Percentiles rank a stretch among this genome's conserved stretches.
These are phyloP conservation scores for Haberlea rhodopensis DNA, from an alignment of 257 asterid species.

Conservation along the genomic window DNA sequence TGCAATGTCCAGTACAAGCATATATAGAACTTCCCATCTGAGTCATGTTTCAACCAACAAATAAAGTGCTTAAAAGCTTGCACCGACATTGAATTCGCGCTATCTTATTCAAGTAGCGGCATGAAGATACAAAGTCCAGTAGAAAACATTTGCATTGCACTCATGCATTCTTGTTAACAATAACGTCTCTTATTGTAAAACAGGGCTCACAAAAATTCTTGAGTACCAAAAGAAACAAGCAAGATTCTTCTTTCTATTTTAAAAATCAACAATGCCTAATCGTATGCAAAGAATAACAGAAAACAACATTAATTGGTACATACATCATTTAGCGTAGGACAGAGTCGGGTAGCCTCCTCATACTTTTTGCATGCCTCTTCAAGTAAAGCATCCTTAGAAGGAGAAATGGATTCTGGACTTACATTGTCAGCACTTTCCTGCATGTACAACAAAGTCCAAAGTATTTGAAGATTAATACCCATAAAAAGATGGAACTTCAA, in stretches of 20 bases:
- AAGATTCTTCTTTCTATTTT: constrained; percentile 18
- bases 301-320: constrained; percentile 28
- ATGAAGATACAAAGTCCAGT: constrained; percentile 8
- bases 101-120: neutral
- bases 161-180: constrained; percentile 10
- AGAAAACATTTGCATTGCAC: constrained; percentile 14
- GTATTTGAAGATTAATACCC: constrained; percentile 13
- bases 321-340: constrained; percentile 97
- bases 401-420: constrained; percentile 75
- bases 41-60: constrained; percentile 15
- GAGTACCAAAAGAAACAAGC: constrained; percentile 24
- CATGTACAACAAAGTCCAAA: constrained; percentile 30
- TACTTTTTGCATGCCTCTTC: constrained; percentile 97
- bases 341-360: constrained; percentile 93
- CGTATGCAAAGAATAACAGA: constrained; percentile 8
- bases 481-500: constrained; percentile 20
- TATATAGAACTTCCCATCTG: constrained; percentile 20
- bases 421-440: constrained; percentile 99
- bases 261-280: constrained; percentile 21
- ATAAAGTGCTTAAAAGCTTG: neutral
- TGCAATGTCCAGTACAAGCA: constrained; percentile 13
- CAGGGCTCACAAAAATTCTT: constrained; percentile 2
- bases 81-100: neutral
- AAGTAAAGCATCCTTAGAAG: constrained; percentile 91
- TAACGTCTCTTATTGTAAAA: neutral